These are phyloP conservation scores for Pleurostoma richardsiae DNA, from an alignment of 2,329 filamentous ascomycete species.

Conservation along the genomic window DNA sequence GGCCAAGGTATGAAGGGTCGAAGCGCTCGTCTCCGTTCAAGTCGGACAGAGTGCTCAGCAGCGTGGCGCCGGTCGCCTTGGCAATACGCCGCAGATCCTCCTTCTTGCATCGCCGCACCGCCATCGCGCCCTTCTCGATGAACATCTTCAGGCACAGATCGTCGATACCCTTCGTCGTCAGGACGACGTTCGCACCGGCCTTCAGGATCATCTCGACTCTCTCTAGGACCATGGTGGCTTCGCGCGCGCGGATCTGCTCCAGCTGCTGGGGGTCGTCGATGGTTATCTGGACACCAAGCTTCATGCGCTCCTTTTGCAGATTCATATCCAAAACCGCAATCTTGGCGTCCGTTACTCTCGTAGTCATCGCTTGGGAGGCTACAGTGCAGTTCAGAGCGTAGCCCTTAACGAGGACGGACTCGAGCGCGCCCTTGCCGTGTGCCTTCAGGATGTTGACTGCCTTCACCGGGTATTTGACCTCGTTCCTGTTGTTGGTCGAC, in stretches of 20 bases:
- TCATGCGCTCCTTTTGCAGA: constrained; percentile 98
- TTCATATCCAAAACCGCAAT: constrained; percentile 98
- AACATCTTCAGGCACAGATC: constrained; percentile 93
- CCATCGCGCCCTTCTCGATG: constrained; percentile 92
- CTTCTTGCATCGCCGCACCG: constrained; percentile 94
- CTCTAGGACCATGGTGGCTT: constrained; percentile 89
- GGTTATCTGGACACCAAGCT: constrained; percentile 96
- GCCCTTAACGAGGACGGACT: constrained; percentile 89
- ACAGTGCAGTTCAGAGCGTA: constrained; percentile 99
- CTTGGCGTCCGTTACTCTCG: constrained; percentile 85
- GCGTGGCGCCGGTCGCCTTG: constrained; percentile 88
- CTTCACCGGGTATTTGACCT: constrained; percentile 97
- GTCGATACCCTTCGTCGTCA: constrained; percentile 98
- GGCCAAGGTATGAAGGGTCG: constrained; percentile 80
- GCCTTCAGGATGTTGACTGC: constrained; percentile 98
- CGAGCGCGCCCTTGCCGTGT: constrained; percentile 85
- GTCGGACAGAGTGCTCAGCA: constrained; percentile 90
- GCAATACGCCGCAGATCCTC: constrained; percentile 95
- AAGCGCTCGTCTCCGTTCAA: constrained; percentile 97
- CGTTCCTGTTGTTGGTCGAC: constrained; percentile 82
- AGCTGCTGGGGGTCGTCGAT: constrained; percentile 96
- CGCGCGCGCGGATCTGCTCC: constrained; percentile 91
- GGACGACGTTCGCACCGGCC: constrained; percentile 89
- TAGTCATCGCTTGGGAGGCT: constrained; percentile 96
- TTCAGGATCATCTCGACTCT: constrained; percentile 97